A percentile compares a stretch with the other conserved stretches of the same genome.
These are phyloP conservation scores for sorghum (Sorghum bicolor) DNA, from an alignment of 176 grass and related monocot genomes.

Conservation along the genomic window Sorghum_bicolor_NCBIv3 NC_012871.2:74377501-74378000, in stretches of 20 bases:
- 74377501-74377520: neutral
- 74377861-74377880: constrained; percentile 46
- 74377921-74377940: neutral
- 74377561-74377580: constrained; percentile 12
- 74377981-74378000: constrained; percentile 26
- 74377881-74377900: constrained; percentile 15
- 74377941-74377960: constrained; percentile 19
- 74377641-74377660: neutral
- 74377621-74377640: neutral
- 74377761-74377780: constrained; percentile 7
- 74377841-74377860: neutral
- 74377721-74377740: constrained; percentile 18
- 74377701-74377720: neutral
- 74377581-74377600: neutral
- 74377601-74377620: neutral
- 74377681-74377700: neutral
- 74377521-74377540: neutral
- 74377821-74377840: constrained; percentile 11
- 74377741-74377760: neutral
- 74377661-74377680: neutral
- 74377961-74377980: constrained; percentile 12
- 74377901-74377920: constrained; percentile 21
- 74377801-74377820: constrained; percentile 3
- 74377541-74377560: neutral
- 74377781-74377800: neutral